A percentile compares a stretch with the other conserved stretches of the same genome.
phyloP scores from a whole-genome alignment of 768 basidiomycete genomes.

The Paxillus rubicundulus region DNA sequence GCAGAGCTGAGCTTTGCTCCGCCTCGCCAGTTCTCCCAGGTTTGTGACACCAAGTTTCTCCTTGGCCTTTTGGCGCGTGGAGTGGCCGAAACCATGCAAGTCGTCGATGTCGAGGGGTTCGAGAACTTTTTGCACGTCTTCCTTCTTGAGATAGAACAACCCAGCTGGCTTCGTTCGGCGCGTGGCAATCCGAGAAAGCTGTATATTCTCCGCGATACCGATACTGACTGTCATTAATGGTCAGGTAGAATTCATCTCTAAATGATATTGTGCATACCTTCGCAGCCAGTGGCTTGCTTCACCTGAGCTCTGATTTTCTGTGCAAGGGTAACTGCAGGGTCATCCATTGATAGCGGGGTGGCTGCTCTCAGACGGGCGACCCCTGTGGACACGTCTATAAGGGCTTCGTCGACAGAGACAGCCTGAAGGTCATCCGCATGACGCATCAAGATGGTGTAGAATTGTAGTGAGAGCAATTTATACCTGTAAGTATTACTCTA shows the following conservation, averaged over 20 bases:
- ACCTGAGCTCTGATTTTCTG: slow-evolving; percentile 79
- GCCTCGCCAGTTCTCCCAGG: slow-evolving; percentile 64
- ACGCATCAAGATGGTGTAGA: slow-evolving; percentile 90
- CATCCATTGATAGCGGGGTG: slow-evolving; percentile 31
- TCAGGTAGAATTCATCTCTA: background rate
- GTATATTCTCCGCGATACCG: slow-evolving; percentile 88
- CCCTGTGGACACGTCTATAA: slow-evolving; percentile 79
- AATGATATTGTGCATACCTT: slow-evolving; percentile 46
- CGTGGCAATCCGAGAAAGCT: slow-evolving; percentile 90
- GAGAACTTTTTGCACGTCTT: slow-evolving; percentile 53
- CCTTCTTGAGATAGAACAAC: slow-evolving; percentile 67
- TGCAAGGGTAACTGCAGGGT: slow-evolving; percentile 76
- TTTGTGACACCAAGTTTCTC: slow-evolving; percentile 74
- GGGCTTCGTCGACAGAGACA: slow-evolving; percentile 94
- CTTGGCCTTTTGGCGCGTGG: slow-evolving; percentile 70
- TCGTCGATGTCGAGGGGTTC: slow-evolving; percentile 72
- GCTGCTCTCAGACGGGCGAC: slow-evolving; percentile 39
- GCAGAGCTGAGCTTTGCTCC: slow-evolving; percentile 63
- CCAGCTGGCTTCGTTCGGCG: slow-evolving; percentile 89
- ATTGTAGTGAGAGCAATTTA: slow-evolving; percentile 77
- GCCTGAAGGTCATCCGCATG: slow-evolving; percentile 92
- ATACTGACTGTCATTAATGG: slow-evolving; percentile 66
- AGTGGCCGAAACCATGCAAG: slow-evolving; percentile 83
- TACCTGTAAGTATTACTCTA: slow-evolving; percentile 50
- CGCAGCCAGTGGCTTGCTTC: slow-evolving; percentile 75